Percentiles rank a stretch among this genome's conserved stretches.
phyloP scores from a whole-genome alignment of 2,329 filamentous ascomycete species.

The Reticulascus tulasneorum region DNA sequence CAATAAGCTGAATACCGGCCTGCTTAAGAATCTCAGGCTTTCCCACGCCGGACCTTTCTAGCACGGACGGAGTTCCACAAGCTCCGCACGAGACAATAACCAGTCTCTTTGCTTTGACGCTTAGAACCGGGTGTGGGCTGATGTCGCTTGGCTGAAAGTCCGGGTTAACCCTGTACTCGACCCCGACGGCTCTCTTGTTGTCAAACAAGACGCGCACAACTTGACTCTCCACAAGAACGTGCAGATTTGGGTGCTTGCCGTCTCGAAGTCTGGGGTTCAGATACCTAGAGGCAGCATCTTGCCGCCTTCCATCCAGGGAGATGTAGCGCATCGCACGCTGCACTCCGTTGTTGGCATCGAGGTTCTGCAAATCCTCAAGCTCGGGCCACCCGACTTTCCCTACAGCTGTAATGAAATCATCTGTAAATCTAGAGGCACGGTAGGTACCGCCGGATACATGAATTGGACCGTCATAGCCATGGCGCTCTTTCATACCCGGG shows the following conservation, averaged over 20 bases:
- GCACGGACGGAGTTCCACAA: constrained; percentile 48
- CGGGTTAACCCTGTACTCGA: constrained; percentile 50
- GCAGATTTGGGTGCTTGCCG: constrained; percentile 45
- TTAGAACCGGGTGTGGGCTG: constrained; percentile 21
- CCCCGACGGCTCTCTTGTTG: constrained; percentile 46
- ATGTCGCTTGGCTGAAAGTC: constrained; percentile 29
- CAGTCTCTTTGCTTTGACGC: constrained; percentile 48
- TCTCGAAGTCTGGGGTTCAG: constrained; percentile 47
- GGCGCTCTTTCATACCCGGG: constrained; percentile 35
- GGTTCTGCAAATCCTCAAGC: constrained; percentile 48
- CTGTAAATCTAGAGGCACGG: constrained; percentile 32
- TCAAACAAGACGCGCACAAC: constrained; percentile 50
- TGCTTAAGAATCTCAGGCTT: constrained; percentile 41
- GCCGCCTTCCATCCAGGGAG: constrained; percentile 46
- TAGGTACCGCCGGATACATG: constrained; percentile 49
- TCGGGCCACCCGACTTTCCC: constrained; percentile 45
- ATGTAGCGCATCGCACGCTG: constrained; percentile 46
- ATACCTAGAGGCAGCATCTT: constrained; percentile 54
- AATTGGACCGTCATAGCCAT: constrained; percentile 53
- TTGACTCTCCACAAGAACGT: constrained; percentile 48
- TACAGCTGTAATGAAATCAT: constrained; percentile 47
- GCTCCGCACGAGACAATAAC: constrained; percentile 48
- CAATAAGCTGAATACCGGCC: constrained; percentile 40
- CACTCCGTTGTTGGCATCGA: constrained; percentile 34
- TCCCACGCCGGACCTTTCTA: constrained; percentile 63